Base-by-base conservation (phyloP, 2,329 filamentous ascomycete species). In the Sphaerostilbella broomeana region DNA sequence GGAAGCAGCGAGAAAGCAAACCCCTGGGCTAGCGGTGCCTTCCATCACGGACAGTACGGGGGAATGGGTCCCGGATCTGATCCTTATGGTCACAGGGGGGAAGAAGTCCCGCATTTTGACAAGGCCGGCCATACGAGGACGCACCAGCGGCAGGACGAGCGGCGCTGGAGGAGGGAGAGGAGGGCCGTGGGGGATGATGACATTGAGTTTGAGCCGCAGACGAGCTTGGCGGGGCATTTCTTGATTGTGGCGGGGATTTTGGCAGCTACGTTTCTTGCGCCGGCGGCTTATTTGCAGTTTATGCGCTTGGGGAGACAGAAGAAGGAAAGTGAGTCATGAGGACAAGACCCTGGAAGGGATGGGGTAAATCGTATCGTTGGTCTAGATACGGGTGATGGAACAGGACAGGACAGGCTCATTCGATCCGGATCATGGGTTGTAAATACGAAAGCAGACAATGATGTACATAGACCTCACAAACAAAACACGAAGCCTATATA, bases 41-140 rank as follows among this genome's bases (percentile, higher is more conserved):
- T 25, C 15, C 38, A 35, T 8, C 38, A 40, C 3, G 11, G 36
- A 4, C 40, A 45, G 2, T 47, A 54, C 31, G 52, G 50, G 13
- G 80, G 81, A 0, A 81, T 82, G 68, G 77, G 77, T 0, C 70
- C 70, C 2, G 80, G 77, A 0, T 71, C 74, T 41, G 63, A 69
- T 27, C 67, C 70, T 5, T 73, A 64, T 47, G 53, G 57, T 2
- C 54, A 61, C 36, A 60, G 67, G 21, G 67, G 76, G 40, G 69
- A 79, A 22, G 69, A 34, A n/a, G 27, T 32, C 10, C 77, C 79
- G 49, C 85, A 95, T 64, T 98, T 95, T 51, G 82, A 97, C 63
- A 74, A 75, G 27, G 68, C 65, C 28, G 71, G 73, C 8, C 89
- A 95, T 61, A 77, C 79, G 51, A 70, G 77, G 46, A 94, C 86